Percentiles rank a stretch among this genome's conserved stretches.
Conservation (phyloP, 148 eudicot species). For the Silene uniflora region DNA sequence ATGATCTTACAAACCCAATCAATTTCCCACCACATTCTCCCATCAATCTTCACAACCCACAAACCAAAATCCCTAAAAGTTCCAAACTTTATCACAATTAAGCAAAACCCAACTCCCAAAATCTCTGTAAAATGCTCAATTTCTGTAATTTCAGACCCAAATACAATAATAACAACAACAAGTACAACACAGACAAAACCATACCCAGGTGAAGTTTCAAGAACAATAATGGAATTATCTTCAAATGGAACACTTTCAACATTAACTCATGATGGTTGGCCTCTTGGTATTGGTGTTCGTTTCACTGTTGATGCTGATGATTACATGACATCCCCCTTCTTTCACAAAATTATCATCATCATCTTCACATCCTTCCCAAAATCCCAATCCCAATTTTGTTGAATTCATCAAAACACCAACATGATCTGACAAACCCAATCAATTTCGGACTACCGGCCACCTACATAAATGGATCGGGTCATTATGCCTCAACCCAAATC, state of each 20-base stretch:
- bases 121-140: constrained; percentile 30
- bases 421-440: no score
- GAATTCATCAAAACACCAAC: no score
- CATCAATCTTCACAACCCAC: constrained; percentile 27
- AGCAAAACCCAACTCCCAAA: constrained; percentile 27
- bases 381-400: no score
- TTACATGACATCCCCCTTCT: no score
- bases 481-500: no score
- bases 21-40: constrained; percentile 31
- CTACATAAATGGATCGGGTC: no score
- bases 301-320: no score
- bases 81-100: constrained; percentile 18
- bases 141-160: constrained; percentile 45
- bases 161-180: constrained; percentile 8
- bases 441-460: no score
- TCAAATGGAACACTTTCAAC: constrained; percentile 63
- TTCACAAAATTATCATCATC: no score
- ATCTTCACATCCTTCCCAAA: no score
- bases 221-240: constrained; percentile 78
- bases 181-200: constrained; percentile 56
- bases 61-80: constrained; percentile 21
- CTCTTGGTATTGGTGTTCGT: constrained; percentile 67
- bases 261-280: constrained; percentile 60
- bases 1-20: constrained; percentile 41
- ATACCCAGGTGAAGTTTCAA: constrained; percentile 76